A percentile compares a stretch with the other conserved stretches of the same genome.
Conservation (phyloP, 306 rosid genomes). For the Hippophae gyantsensis region DNA sequence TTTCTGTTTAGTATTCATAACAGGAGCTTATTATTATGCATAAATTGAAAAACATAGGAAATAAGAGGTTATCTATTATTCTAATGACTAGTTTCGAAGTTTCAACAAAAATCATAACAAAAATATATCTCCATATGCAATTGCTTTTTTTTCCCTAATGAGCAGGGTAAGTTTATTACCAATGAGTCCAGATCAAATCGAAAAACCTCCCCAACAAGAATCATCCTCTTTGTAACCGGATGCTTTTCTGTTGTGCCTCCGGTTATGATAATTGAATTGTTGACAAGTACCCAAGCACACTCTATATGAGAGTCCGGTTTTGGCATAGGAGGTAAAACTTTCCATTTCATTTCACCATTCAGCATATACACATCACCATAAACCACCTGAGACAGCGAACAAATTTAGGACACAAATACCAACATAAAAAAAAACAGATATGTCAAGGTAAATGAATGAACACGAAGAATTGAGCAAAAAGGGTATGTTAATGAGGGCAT, state of each 20-base stretch:
- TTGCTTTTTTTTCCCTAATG: neutral
- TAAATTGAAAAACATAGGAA: neutral
- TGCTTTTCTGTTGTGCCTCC: conserved; percentile 94
- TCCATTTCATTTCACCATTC: conserved; percentile 81
- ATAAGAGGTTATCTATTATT: neutral
- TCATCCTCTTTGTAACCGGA: conserved; percentile 71
- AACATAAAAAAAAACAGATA: neutral
- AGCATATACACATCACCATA: conserved; percentile 76
- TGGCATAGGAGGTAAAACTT: conserved; percentile 60
- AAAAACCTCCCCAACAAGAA: conserved; percentile 79
- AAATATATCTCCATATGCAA: neutral
- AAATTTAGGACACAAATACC: conserved; percentile 6
- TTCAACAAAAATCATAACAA: neutral
- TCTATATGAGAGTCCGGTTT: conserved; percentile 84
- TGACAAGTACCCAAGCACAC: conserved; percentile 64
- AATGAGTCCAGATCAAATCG: conserved; percentile 48
- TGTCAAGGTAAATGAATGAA: neutral
- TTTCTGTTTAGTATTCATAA: conserved; percentile 29
- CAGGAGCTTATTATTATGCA: neutral
- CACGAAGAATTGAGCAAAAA: too few relatives aligned
- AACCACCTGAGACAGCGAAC: conserved; percentile 48
- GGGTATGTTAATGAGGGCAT: too few relatives aligned
- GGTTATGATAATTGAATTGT: conserved; percentile 61
- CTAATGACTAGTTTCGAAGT: too few relatives aligned
- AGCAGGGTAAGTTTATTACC: conserved; percentile 32